Evolutionary conservation across 495 filamentous ascomycete genomes (phyloP).

Genomic region (Annulohypoxylon stygium): DNA sequence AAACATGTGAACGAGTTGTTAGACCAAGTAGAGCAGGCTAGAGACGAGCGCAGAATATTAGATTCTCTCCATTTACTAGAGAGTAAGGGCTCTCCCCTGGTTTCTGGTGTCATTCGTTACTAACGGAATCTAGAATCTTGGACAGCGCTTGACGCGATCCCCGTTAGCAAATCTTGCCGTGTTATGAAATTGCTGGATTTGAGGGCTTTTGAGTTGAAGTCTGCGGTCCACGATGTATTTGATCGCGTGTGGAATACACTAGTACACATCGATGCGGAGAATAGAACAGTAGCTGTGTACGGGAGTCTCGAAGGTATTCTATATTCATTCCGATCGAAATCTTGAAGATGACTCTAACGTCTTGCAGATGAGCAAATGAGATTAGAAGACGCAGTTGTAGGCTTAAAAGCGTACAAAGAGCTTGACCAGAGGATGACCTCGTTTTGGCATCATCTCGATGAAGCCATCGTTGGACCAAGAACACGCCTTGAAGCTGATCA

Average conservation of each 20-base stretch:
- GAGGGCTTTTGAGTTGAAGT: slow-evolving; percentile 66
- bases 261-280: slow-evolving; percentile 66
- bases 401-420: slow-evolving; percentile 65
- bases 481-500: slow-evolving; percentile 53
- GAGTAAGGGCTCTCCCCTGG: slow-evolving; percentile 51
- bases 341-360: slow-evolving; percentile 40
- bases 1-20: slow-evolving; percentile 65
- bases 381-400: slow-evolving; percentile 62
- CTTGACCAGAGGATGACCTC: slow-evolving; percentile 62
- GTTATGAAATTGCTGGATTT: slow-evolving; percentile 63
- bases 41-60: slow-evolving; percentile 61
- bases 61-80: slow-evolving; percentile 66
- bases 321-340: not conserved
- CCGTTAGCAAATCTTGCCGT: slow-evolving; percentile 61
- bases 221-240: slow-evolving; percentile 69
- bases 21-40: slow-evolving; percentile 64
- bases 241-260: slow-evolving; percentile 68
- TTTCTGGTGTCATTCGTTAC: not conserved
- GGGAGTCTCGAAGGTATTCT: slow-evolving; percentile 57
- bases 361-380: slow-evolving; percentile 60
- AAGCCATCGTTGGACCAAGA: slow-evolving; percentile 64
- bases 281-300: slow-evolving; percentile 62
- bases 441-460: slow-evolving; percentile 66
- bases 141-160: slow-evolving; percentile 58
- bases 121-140: slow-evolving; percentile 57